Conservation (phyloP, 139 green algal species). For the Parachlorella kessleri region DNA sequence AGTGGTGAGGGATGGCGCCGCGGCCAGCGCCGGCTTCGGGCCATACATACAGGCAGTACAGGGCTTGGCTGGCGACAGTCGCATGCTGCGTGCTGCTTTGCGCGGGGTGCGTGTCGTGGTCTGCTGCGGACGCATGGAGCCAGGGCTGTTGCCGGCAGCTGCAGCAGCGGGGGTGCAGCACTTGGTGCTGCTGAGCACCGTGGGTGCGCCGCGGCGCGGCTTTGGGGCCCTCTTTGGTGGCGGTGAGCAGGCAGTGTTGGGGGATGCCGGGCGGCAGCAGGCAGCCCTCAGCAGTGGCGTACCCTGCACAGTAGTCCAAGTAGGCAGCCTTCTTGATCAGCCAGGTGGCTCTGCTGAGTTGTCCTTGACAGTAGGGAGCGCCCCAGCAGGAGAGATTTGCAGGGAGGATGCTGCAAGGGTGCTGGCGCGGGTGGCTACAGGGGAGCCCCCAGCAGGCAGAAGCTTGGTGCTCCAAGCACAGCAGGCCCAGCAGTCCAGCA, state of each 20-base stretch:
- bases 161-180: conserved; percentile 15
- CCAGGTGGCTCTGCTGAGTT: conserved; percentile 8
- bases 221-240: not conserved
- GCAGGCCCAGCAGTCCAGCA: too few species aligned
- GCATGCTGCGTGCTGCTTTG: conserved; percentile 6
- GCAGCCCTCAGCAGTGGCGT: conserved; percentile 19
- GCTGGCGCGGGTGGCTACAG: conserved; percentile 12
- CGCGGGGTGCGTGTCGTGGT: conserved; percentile 26
- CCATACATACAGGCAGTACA: conserved; percentile 37
- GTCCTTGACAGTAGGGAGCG: not conserved
- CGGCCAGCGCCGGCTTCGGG: conserved; percentile 26
- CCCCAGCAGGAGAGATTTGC: conserved; percentile 3
- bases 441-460: conserved; percentile 1
- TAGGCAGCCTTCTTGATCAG: conserved; percentile 7
- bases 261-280: conserved; percentile 16
- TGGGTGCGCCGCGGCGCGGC: not conserved
- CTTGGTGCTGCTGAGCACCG: conserved; percentile 31
- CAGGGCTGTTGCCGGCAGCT: conserved; percentile 10
- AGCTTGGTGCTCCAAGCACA: too few species aligned
- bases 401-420: conserved; percentile 32
- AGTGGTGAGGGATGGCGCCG: conserved; percentile 9
- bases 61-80: conserved; percentile 8
- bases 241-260: conserved; percentile 20
- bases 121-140: conserved; percentile 18
- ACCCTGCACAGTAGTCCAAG: conserved; percentile 26